These are phyloP conservation scores for Gillenia trifoliata DNA, from an alignment of 306 rosid genomes.

Conservation along the genomic window DNA sequence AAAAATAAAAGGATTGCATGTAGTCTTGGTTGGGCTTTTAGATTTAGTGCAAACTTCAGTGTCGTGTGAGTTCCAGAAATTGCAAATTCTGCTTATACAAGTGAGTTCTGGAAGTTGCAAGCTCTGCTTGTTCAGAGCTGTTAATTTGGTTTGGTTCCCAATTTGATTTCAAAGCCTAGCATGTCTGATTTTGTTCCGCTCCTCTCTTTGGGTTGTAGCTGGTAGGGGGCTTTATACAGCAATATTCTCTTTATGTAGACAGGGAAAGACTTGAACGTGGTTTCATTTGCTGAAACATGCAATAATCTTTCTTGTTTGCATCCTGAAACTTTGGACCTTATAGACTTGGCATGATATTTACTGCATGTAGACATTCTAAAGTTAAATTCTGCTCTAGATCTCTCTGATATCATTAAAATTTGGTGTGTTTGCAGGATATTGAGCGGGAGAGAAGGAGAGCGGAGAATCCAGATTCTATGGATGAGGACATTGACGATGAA, in stretches of 20 bases:
- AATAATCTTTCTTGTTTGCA: background rate
- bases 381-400: background rate
- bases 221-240: background rate
- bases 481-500: conserved; percentile 41
- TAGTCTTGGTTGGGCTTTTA: background rate
- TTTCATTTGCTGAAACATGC: background rate
- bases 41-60: background rate
- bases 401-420: background rate
- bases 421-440: conserved; percentile 37
- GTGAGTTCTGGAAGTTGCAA: background rate
- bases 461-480: conserved; percentile 55
- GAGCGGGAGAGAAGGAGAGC: conserved; percentile 40
- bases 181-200: background rate
- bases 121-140: background rate
- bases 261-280: background rate
- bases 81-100: background rate
- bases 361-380: background rate
- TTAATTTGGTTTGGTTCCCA: background rate
- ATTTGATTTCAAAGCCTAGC: background rate
- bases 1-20: background rate
- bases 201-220: background rate
- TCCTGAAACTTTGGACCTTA: background rate
- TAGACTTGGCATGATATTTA: background rate
- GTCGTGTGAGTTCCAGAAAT: background rate
- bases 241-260: background rate